A percentile compares a stretch with the other conserved stretches of the same genome.
phyloP scores from a whole-genome alignment of 257 asterid species.

The Lavandula angustifolia region DNA sequence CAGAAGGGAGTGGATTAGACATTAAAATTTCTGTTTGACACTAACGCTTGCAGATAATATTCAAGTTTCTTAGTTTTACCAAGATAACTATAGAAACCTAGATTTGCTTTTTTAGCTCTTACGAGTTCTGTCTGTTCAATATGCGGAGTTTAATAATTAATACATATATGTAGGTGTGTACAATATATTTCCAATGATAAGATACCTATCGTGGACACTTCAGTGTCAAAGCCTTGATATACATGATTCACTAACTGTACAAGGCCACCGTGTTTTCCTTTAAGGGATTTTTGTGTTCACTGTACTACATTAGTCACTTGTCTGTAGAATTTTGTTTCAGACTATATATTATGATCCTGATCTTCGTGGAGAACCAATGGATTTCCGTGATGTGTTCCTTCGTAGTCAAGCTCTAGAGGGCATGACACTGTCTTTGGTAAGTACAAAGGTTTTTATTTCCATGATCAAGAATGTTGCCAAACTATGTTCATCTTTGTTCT shows the following conservation, averaged over 20 bases:
- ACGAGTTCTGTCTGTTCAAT: not conserved
- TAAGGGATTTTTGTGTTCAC: slow-evolving; percentile 7
- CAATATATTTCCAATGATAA: too few species aligned
- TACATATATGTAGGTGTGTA: too few species aligned
- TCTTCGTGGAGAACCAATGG: slow-evolving; percentile 74
- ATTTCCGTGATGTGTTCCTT: slow-evolving; percentile 79
- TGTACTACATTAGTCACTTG: slow-evolving; percentile 20
- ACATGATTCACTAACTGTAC: not conserved
- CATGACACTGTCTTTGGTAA: slow-evolving; percentile 74
- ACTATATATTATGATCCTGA: slow-evolving; percentile 78
- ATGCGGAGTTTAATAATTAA: too few species aligned
- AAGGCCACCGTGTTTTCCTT: slow-evolving; percentile 12
- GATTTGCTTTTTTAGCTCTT: slow-evolving; percentile 1
- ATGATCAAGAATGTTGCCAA: slow-evolving; percentile 36
- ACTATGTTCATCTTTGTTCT: slow-evolving; percentile 20
- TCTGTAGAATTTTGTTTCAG: slow-evolving; percentile 39
- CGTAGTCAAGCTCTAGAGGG: slow-evolving; percentile 94
- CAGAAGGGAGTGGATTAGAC: not conserved
- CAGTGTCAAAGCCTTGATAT: too few species aligned
- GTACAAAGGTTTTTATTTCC: slow-evolving; percentile 34
- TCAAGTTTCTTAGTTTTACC: slow-evolving; percentile 13
- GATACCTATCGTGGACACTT: too few species aligned
- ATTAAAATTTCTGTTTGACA: not conserved
- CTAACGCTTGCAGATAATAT: slow-evolving; percentile 3
- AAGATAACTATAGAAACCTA: not conserved